Base-by-base conservation (phyloP, 2,329 filamentous ascomycete genomes). In the Cucurbitaria berberidis region DNA sequence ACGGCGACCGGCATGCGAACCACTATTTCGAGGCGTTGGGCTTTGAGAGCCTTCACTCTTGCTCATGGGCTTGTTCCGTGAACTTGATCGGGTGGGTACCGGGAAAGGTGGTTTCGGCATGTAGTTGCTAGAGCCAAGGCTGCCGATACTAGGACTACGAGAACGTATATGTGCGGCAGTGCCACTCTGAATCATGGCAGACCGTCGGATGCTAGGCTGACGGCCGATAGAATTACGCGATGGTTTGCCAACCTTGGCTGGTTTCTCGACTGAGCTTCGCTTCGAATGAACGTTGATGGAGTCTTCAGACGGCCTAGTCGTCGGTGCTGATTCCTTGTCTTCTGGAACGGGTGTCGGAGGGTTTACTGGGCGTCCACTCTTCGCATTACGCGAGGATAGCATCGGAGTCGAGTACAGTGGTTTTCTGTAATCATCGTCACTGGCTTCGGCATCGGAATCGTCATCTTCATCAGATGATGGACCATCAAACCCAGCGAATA, bases 1-100 rank as follows among this genome's bases (percentile, higher is more conserved):
- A 49, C 74, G 72, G 26, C 74, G 66, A 35, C 66, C 55, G 43
- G 66, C 52, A 45, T 74, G 59, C 21, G 60, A 52, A 38, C 66
- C 68, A 48, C 64, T 68, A 75, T 81, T 66, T 27, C 85, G 82
- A 18, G 82, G 81, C 1, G 88, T 91, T 1, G 92, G 92, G 69
- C 91, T 96, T 58, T 86, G 84, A 35, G 86, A 87, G 3, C 89
- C 89, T 57, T 96, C 91, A 70, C 89, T 92, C 45, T 83, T 79
- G 61, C 84, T 88, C 54, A 86, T 76, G 0, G 86, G 84, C 19
- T 88, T 83, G 66, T 89, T 87, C 54, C 92, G 86, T 5, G 93
- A 99, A 75, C 93, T 98, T 26, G 91, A 90, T 51, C 95, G 83
- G 3, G 88, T 88, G 0, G 95, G 95, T 6, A 99, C 96, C 0